phyloP scores from a whole-genome alignment of 2,329 filamentous ascomycete genomes.

The Talaromyces sp. region DNA sequence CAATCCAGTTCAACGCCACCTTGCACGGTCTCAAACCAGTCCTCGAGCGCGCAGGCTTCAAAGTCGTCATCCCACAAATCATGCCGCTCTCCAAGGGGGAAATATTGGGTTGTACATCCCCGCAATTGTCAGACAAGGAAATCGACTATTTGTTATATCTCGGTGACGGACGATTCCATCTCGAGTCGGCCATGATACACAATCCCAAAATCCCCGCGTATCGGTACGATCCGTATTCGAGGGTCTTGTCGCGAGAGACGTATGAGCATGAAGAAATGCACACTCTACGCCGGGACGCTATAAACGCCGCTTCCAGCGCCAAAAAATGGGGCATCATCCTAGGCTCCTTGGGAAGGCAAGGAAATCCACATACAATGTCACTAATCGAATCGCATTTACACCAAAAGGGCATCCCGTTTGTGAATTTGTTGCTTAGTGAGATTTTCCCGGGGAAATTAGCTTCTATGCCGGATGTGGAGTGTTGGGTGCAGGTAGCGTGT shows the following conservation, averaged over 20 bases:
- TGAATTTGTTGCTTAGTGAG: constrained; percentile 85
- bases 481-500: constrained; percentile 97
- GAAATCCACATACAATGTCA: constrained; percentile 87
- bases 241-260: constrained; percentile 82
- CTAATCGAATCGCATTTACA: constrained; percentile 76
- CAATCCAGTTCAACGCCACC: constrained; percentile 97
- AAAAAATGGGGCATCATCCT: constrained; percentile 93
- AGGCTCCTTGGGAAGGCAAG: constrained; percentile 86
- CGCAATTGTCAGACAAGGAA: constrained; percentile 57
- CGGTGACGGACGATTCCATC: constrained; percentile 88
- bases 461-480: constrained; percentile 90
- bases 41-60: constrained; percentile 80
- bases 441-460: constrained; percentile 95
- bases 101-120: constrained; percentile 95
- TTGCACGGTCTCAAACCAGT: constrained; percentile 77
- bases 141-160: constrained; percentile 83
- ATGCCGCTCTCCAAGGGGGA: constrained; percentile 89
- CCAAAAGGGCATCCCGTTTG: constrained; percentile 68
- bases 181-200: constrained; percentile 98
- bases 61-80: constrained; percentile 84
- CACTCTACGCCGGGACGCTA: constrained; percentile 70
- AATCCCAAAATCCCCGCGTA: constrained; percentile 89
- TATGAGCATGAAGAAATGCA: constrained; percentile 94
- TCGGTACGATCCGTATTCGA: constrained; percentile 93
- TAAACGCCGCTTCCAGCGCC: constrained; percentile 69